Percentiles rank a stretch among this genome's conserved stretches.
Evolutionary conservation across 495 filamentous ascomycete genomes (phyloP).

Genomic region (Chaetomidium leptoderma): DNA sequence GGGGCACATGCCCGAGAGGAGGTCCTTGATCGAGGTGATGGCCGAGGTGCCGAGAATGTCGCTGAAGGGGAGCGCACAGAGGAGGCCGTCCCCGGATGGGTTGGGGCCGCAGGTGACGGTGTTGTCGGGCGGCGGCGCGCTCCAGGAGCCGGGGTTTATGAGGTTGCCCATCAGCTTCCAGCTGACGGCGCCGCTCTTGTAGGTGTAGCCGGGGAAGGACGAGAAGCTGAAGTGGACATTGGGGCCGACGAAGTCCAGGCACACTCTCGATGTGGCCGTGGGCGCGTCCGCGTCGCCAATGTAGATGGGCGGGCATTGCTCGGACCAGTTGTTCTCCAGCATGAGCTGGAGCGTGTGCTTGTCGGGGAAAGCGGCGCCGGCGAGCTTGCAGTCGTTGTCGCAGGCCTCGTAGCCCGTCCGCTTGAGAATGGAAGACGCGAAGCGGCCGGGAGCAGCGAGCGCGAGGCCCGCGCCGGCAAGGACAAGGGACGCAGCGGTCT

Average conservation of each 20-base stretch:
- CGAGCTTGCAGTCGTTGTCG: slow-evolving; percentile 13
- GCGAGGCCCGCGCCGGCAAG: slow-evolving; percentile 4
- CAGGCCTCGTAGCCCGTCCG: slow-evolving; percentile 16
- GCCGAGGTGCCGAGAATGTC: slow-evolving; percentile 12
- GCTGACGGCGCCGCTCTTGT: slow-evolving; percentile 2
- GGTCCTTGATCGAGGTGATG: slow-evolving; percentile 1
- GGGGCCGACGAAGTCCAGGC: slow-evolving; percentile 13
- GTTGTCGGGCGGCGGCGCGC: background rate
- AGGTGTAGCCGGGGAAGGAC: slow-evolving; percentile 19
- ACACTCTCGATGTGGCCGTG: slow-evolving; percentile 4
- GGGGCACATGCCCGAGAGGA: slow-evolving; percentile 18
- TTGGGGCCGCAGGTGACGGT: slow-evolving; percentile 7
- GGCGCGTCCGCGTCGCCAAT: slow-evolving; percentile 6
- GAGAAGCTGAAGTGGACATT: slow-evolving; percentile 17
- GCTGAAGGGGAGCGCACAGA: slow-evolving; percentile 19
- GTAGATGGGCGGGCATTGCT: slow-evolving; percentile 16
- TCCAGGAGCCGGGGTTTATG: background rate
- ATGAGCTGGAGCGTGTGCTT: slow-evolving; percentile 12
- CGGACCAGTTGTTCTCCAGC: slow-evolving; percentile 13
- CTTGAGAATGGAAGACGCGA: background rate
- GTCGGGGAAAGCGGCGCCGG: slow-evolving; percentile 14
- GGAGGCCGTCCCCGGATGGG: background rate
- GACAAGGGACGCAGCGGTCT: background rate
- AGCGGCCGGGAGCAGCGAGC: background rate
- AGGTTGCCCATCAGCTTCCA: slow-evolving; percentile 14